Base-by-base conservation (phyloP, 177 flowering plant genomes). In the Vitis hybrid region DNA sequence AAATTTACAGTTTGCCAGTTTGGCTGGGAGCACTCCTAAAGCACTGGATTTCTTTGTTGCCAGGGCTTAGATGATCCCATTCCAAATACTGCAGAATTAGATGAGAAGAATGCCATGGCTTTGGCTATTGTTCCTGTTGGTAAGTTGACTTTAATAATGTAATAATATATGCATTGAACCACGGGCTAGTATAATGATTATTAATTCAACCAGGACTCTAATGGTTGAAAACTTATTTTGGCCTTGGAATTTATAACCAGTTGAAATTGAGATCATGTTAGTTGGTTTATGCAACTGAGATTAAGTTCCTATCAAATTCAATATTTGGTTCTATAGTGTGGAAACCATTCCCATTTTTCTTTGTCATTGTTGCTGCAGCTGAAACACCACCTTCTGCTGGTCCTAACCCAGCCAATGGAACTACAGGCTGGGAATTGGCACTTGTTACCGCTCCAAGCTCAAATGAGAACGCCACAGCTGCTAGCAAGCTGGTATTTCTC, bases 391-490 rank as follows among this genome's bases (percentile, higher is more conserved):
- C 88, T 61, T 56, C 90, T 50, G 62, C 82, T 71, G 82, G 74
- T 72, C 73, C 75, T 26, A 71, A 66, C 77, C 72, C 68, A 39
- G 71, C 80, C 55, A 87, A 81, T 77, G 91, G 88, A 74, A 68
- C 88, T 34, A 79, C 96, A 34, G 97, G 99, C 66, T 96, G 99
- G 99, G 99, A 96, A 78, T 74, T 94, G 79, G 98, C 93, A 50
- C 97, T 96, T 73, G 99, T 96, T 55, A 90, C 94, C 54, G 88
- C 97, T 71, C 97, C 99, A 72, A 95, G 94, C 82, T 90, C 97
- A 59, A 96, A 86, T 78, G 98, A 83, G 65, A 79, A 76, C 76
- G 88, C 91, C 50, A n/a, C 85, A 0, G 75, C 91, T 48, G 72
- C 88, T 20, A 93, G 87, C 80, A 89, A 90, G 75, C 81, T 96